Base-by-base conservation (phyloP, 176 grass and related monocot genomes). In the Carex cristatella region DNA sequence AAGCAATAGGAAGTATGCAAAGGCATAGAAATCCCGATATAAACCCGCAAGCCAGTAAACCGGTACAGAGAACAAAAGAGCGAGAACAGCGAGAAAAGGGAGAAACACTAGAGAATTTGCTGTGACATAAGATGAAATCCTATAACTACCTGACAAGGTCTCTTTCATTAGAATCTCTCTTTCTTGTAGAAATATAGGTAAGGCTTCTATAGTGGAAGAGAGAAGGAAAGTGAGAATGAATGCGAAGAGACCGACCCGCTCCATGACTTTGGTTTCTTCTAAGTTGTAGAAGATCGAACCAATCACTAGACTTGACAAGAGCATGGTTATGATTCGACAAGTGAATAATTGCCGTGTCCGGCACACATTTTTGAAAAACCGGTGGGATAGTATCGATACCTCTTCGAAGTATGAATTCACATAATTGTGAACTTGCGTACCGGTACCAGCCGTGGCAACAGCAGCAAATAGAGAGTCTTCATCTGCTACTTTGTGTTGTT, bases 141-240 rank as follows among this genome's bases (percentile, higher is more conserved):
- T 84, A 71, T 95, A 95, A 4, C 88, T 88, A 0, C 93, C 93
- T 11, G 85, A 91, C 4, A 89, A 91, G 8, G 89, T 92, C 85
- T 95, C 90, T 89, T 89, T 95, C 86, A 91, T 88, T 0, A 95
- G 79, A 81, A 95, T 92, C 42, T 95, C 93, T n/a, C 90, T 87
- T 66, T 95, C 93, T 76, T 94, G 85, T 13, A 94, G 62, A 31
- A 94, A 94, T 61, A 94, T 84, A 2, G 90, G 89, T 16, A 89
- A 88, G 11, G 89, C 87, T 61, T 91, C 89, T 5, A 86, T 94
- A 7, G 89, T 89, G 1, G 87, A 94, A 31, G 87, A 91, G 53
- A 94, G 85, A 38, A 91, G 85, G 74, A 94, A 90, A 4, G 92
- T 89, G 31, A 94, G 90, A 23, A 94, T 79, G 83, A 94, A 91